Evolutionary conservation across 2,329 filamentous ascomycete species (phyloP), one percentile per base, ranked within the genome.

Genomic region (Ceratocystis smalleyi): DNA sequence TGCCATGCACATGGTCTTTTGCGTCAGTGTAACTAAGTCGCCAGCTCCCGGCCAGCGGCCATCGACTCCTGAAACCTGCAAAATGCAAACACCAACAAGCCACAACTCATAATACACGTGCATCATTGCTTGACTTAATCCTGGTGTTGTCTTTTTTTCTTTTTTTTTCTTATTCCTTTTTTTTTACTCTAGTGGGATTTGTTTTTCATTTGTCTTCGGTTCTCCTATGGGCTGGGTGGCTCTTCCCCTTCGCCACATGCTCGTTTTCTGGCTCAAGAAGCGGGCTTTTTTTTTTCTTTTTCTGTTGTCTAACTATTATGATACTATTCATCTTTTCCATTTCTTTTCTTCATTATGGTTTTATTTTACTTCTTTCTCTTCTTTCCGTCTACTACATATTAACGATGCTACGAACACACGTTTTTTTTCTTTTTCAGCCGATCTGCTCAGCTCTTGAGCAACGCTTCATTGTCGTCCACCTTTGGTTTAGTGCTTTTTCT

Each of bases 11-110:
- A 57, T 40, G 32, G 61, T 51, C 47, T 40, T 60, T 59, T 64
- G 24, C 40, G 30, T 59, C 24, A 62, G 64, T 65, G 64, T 65
- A 59, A 65, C 64, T 22, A 27, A 45, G 24, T 24, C 64, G 49
- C 45, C 51, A 45, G 51, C 22, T 43, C 49, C 30, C 49, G 22
- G 51, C 51, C 59, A 57, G 19, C 35, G 24, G 40, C 19, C 49
- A 65, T 65, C 59, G 59, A 59, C 51, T 65, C 47, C 59, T 62
- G 64, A 65, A 65, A 65, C 64, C 61, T 32, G 59, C 59, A 24
- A 61, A 51, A 62, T 51, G 59, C 35, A 62, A 51, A 62, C 43
- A 43, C 24, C 35, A 57, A 61, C 24, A 70, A 43, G 65, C 2
- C 27, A 59, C 43, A 10, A 10, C 19, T 32, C 12, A 19, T 35